A percentile compares a stretch with the other conserved stretches of the same genome.
Evolutionary conservation across 768 basidiomycete species (phyloP).

Genomic region (Lactarius quietus): DNA sequence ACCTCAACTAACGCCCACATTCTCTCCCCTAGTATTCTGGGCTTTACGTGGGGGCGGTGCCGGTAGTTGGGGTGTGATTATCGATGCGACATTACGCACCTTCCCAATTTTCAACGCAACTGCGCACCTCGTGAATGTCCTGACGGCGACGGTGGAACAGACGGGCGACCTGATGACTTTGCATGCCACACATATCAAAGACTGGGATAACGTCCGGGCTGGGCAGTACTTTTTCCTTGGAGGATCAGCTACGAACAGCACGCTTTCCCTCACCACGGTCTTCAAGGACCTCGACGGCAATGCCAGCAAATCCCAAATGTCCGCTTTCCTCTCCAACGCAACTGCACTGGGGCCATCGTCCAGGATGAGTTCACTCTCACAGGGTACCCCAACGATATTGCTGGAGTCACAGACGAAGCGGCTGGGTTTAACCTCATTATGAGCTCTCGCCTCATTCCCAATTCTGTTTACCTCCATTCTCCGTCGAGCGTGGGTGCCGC

Average conservation of each 20-base stretch:
- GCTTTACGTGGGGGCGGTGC: conserved; percentile 25
- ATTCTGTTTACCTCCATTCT: no score
- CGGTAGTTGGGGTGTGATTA: conserved; percentile 40
- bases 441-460: not conserved
- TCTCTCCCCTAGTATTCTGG: no score
- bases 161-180: conserved; percentile 37
- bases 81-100: conserved; percentile 36
- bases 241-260: conserved; percentile 10
- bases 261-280: conserved; percentile 19
- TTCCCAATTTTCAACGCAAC: conserved; percentile 36
- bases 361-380: conserved; percentile 13
- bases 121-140: conserved; percentile 30
- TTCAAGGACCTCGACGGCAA: conserved; percentile 26
- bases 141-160: conserved; percentile 34
- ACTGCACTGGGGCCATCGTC: conserved; percentile 23
- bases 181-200: conserved; percentile 18
- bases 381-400: conserved; percentile 4
- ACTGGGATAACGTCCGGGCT: conserved; percentile 8
- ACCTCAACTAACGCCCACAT: not conserved
- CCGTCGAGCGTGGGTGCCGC: no score
- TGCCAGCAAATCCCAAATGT: conserved; percentile 22
- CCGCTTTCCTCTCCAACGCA: conserved; percentile 14
- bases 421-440: conserved; percentile 21
- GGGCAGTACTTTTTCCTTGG: conserved; percentile 33
- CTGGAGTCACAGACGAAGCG: conserved; percentile 13